Evolutionary conservation across 164 flowering plant species (phyloP), one percentile per base, ranked within the genome.

Genomic region (Amborella trichopoda): DNA sequence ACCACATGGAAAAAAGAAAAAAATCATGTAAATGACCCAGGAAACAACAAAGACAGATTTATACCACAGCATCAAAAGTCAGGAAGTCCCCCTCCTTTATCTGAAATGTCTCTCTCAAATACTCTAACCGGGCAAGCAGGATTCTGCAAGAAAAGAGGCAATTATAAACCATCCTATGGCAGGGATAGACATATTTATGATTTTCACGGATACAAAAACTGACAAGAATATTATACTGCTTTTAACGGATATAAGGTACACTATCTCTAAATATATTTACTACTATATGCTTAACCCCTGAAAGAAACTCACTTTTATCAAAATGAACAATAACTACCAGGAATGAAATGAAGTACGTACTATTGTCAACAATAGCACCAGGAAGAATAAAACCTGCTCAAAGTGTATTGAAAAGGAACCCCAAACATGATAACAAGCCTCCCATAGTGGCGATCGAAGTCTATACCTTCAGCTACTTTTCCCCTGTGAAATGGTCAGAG

Each of bases 321-420:
- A n/a, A n/a, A n/a, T n/a, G n/a, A n/a, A n/a, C n/a, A n/a, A n/a
- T n/a, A n/a, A n/a, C n/a, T n/a, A n/a, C n/a, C n/a, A n/a, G n/a
- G n/a, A n/a, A n/a, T n/a, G n/a, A n/a, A n/a, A n/a, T n/a, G n/a
- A n/a, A n/a, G n/a, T n/a, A n/a, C n/a, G n/a, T n/a, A n/a, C n/a
- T n/a, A n/a, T n/a, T n/a, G n/a, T n/a, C n/a, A n/a, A n/a, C n/a
- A n/a, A n/a, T n/a, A n/a, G n/a, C n/a, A n/a, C n/a, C n/a, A n/a
- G n/a, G n/a, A n/a, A n/a, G n/a, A n/a, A n/a, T n/a, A n/a, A n/a
- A 26, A 93, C 99, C 79, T 88, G 99, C 99, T 93, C 52, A 85
- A 51, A 10, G 99, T 88, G 66, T 93, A 88, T 59, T 88, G 99
- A 52, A 93, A 93, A 27, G 99, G 99, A 59, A 88, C 76, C 46